Evolutionary conservation across 1,139 yeast genomes (phyloP).

Genomic region (Protomyces pachydermus): DNA sequence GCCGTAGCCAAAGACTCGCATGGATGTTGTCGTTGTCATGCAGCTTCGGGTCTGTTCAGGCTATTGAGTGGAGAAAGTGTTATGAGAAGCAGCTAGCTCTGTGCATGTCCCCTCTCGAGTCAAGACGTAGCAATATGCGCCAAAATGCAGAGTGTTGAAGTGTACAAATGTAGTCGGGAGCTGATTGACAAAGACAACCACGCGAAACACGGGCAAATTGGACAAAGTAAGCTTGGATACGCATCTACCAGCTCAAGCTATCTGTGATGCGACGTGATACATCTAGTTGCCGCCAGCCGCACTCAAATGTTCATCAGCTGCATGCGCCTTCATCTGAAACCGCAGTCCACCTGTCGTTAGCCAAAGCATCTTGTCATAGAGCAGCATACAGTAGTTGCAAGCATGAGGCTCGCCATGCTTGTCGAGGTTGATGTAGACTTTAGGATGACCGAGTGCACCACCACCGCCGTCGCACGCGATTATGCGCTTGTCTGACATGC

Average conservation of each 20-base stretch:
- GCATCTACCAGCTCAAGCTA: neutral
- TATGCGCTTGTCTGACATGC: slow-evolving; percentile 55
- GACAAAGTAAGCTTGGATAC: neutral
- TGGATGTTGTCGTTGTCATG: neutral
- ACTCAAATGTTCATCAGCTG: slow-evolving; percentile 15
- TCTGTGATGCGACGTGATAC: no score
- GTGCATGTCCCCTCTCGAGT: no score
- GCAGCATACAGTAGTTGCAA: slow-evolving; percentile 62
- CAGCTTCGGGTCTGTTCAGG: neutral
- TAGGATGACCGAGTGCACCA: slow-evolving; percentile 80
- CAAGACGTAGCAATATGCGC: no score
- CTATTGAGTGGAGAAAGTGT: neutral
- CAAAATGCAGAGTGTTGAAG: no score
- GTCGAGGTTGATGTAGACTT: slow-evolving; percentile 74
- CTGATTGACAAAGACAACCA: neutral
- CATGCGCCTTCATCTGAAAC: slow-evolving; percentile 24
- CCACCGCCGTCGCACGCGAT: slow-evolving; percentile 86
- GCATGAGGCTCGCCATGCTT: slow-evolving; percentile 58
- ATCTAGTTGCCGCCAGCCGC: slow-evolving; percentile 20
- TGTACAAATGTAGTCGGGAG: neutral
- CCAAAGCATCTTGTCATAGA: neutral
- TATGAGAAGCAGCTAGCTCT: neutral
- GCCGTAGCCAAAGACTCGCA: slow-evolving; percentile 71
- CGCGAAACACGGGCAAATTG: neutral
- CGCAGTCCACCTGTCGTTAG: slow-evolving; percentile 17